Conservation (phyloP, 371 early-diverging fungal species). For the Haplosporangium sp. region DNA sequence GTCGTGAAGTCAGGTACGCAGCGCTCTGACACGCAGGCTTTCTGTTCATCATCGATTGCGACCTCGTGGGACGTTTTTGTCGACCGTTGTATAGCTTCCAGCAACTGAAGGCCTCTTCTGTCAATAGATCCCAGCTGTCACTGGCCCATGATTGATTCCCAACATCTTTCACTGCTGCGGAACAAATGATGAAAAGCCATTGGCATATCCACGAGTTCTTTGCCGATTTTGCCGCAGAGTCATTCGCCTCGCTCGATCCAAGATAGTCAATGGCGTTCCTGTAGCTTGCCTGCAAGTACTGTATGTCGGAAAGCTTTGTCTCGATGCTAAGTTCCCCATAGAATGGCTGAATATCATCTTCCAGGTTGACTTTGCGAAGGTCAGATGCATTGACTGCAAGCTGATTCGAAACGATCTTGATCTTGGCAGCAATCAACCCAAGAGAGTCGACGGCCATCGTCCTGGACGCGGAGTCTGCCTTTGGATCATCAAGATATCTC, state of each 20-base stretch:
- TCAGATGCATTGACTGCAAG: constrained; percentile 1
- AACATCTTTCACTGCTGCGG: constrained; percentile 5
- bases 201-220: constrained; percentile 40
- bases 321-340: constrained; percentile 24
- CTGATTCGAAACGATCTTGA: constrained; percentile 53
- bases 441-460: constrained; percentile 82
- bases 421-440: constrained; percentile 70
- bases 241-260: constrained; percentile 23
- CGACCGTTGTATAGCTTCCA: constrained; percentile 27
- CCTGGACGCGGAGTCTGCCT: constrained; percentile 69
- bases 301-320: constrained; percentile 5
- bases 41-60: background rate
- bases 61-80: constrained; percentile 2
- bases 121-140: constrained; percentile 24
- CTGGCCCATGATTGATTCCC: constrained; percentile 4
- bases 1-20: constrained; percentile 64
- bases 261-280: constrained; percentile 31
- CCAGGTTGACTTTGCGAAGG: background rate
- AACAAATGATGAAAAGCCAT: constrained; percentile 24
- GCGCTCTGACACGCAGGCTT: constrained; percentile 24
- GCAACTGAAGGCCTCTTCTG: constrained; percentile 12
- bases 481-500: constrained; percentile 67
- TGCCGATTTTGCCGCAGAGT: constrained; percentile 28
- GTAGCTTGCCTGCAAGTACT: constrained; percentile 36
- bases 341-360: constrained; percentile 14